Conservation (phyloP, 495 filamentous ascomycete species). For the Pseudotulostoma volvatum region DNA sequence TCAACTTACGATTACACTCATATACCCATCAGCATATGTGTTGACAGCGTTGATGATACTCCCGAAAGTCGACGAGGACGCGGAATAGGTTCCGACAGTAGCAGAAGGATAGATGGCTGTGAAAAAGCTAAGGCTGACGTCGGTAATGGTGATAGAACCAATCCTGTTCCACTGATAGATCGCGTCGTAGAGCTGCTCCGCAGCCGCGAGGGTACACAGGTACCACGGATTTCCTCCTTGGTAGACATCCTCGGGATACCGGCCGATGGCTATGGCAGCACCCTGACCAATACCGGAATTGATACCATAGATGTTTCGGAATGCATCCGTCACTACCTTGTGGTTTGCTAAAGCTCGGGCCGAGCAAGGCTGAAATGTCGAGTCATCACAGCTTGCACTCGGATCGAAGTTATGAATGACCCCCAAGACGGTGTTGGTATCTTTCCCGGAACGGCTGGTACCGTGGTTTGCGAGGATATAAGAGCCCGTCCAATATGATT, state of each 20-base stretch:
- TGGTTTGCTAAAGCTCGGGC: constrained; percentile 30
- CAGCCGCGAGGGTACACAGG: constrained; percentile 40
- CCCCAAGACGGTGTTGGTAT: constrained; percentile 40
- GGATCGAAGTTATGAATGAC: constrained; percentile 46
- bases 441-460: constrained; percentile 34
- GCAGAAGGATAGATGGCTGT: constrained; percentile 31
- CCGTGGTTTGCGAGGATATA: constrained; percentile 36
- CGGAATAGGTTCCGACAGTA: constrained; percentile 33
- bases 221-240: constrained; percentile 49
- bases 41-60: constrained; percentile 32
- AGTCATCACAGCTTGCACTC: constrained; percentile 20
- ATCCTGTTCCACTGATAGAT: constrained; percentile 39
- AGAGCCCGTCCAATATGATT: constrained; percentile 43
- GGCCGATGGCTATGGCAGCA: constrained; percentile 39
- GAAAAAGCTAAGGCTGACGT: constrained; percentile 42
- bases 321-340: constrained; percentile 30
- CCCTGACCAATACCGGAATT: constrained; percentile 15
- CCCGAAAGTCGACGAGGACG: constrained; percentile 25
- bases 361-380: constrained; percentile 34
- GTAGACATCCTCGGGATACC: constrained; percentile 50
- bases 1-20: constrained; percentile 22
- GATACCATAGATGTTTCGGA: constrained; percentile 29
- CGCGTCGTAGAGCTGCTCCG: constrained; percentile 45
- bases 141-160: constrained; percentile 35
- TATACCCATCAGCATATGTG: constrained; percentile 41